Conservation (phyloP, 345 rosid species). For the Turnera subulata region DNA sequence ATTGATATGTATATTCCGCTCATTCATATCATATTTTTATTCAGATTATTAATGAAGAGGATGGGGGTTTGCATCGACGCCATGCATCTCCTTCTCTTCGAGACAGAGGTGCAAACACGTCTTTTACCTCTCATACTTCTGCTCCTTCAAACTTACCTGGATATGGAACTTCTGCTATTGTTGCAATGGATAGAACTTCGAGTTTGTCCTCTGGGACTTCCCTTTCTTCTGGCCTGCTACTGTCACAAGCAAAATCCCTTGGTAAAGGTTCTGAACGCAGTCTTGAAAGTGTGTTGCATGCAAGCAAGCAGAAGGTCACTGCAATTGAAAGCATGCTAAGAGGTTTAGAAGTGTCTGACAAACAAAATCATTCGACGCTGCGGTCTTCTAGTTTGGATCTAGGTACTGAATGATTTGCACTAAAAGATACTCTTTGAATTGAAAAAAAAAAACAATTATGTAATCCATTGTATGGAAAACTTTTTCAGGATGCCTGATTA, state of each 20-base stretch:
- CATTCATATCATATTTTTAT: background rate
- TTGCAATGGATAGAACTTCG: conserved; percentile 92
- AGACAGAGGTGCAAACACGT: conserved; percentile 69
- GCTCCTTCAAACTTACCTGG: conserved; percentile 59
- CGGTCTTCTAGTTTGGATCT: conserved; percentile 96
- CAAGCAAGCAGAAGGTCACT: conserved; percentile 97
- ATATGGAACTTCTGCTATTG: conserved; percentile 94
- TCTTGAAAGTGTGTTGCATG: conserved; percentile 89
- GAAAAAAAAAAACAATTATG: no score
- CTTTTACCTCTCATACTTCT: conserved; percentile 51
- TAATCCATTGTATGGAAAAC: no score
- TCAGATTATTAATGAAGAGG: conserved; percentile 92
- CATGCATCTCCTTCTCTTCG: conserved; percentile 95
- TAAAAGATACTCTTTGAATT: no score
- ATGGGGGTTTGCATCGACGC: conserved; percentile 89
- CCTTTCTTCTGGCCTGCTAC: conserved; percentile 69
- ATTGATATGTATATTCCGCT: conserved; percentile 3
- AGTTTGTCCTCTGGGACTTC: conserved; percentile 63
- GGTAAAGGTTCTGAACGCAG: conserved; percentile 80
- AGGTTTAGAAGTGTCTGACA: conserved; percentile 85
- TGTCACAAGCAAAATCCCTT: conserved; percentile 67
- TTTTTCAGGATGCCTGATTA: no score
- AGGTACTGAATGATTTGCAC: conserved; percentile 57
- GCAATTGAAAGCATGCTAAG: conserved; percentile 99
- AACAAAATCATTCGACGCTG: conserved; percentile 69